Evolutionary conservation across 2,329 filamentous ascomycete genomes (phyloP).

Genomic region (Lasiodiplodia hormozganensis): DNA sequence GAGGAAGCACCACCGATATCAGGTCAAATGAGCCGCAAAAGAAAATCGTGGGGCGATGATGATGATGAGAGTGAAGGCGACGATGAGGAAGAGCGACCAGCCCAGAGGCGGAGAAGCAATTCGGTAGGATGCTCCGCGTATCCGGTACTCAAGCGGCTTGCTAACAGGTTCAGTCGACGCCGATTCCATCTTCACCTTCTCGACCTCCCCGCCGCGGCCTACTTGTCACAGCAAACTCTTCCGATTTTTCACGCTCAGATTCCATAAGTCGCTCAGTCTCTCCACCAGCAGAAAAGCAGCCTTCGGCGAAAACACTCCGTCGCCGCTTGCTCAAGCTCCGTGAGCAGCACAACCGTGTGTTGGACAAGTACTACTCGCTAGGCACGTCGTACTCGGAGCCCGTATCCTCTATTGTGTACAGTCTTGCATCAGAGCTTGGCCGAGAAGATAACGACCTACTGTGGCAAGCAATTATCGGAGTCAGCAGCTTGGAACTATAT

Average conservation of each 20-base stretch:
- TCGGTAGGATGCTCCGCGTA: constrained; percentile 67
- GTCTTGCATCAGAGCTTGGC: constrained; percentile 90
- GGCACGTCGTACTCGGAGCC: constrained; percentile 94
- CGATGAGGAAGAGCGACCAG: constrained; percentile 77
- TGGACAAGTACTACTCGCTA: constrained; percentile 83
- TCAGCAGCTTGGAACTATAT: constrained; percentile 91
- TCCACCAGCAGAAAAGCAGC: constrained; percentile 55
- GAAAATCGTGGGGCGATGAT: constrained; percentile 59
- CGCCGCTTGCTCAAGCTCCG: constrained; percentile 77
- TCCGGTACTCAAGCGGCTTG: constrained; percentile 17
- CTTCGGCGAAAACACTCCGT: constrained; percentile 75
- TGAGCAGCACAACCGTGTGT: constrained; percentile 75
- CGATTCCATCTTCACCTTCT: constrained; percentile 72
- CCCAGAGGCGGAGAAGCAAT: constrained; percentile 84
- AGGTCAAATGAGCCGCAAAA: constrained; percentile 47
- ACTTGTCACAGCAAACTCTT: constrained; percentile 50
- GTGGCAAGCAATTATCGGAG: constrained; percentile 93
- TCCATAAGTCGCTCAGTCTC: constrained; percentile 46
- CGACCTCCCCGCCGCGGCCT: constrained; percentile 67
- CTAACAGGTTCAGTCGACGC: constrained; percentile 59
- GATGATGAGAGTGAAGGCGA: constrained; percentile 67
- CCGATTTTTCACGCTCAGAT: constrained; percentile 49
- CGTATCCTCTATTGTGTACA: constrained; percentile 93
- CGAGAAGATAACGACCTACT: constrained; percentile 96
- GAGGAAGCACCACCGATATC: constrained; percentile 40